Evolutionary conservation across 768 basidiomycete species (phyloP).

Genomic region (Sistotremastrum suecicum): DNA sequence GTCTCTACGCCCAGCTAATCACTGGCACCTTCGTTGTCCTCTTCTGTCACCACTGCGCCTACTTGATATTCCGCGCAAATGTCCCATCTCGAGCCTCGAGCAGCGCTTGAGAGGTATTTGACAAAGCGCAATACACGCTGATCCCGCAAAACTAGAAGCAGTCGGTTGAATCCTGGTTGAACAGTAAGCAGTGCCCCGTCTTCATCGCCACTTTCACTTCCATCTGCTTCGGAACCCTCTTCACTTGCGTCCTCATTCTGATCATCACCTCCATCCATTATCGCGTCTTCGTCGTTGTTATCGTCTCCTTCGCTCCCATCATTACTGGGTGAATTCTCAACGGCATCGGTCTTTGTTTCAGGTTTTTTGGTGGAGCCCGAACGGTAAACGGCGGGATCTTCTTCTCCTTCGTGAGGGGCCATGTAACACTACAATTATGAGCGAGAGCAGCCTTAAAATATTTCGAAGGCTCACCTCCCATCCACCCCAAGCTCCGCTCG

Average conservation of each 20-base stretch:
- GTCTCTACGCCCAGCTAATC: too few relatives aligned
- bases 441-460: slow-evolving; percentile 3
- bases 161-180: slow-evolving; percentile 79
- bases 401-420: slow-evolving; percentile 87
- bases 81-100: slow-evolving; percentile 88
- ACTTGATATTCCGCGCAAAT: slow-evolving; percentile 86
- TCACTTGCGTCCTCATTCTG: slow-evolving; percentile 1
- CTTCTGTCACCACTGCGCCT: slow-evolving; percentile 58
- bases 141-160: slow-evolving; percentile 82
- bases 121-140: slow-evolving; percentile 90
- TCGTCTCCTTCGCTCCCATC: slow-evolving; percentile 8
- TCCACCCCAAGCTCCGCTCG: slow-evolving; percentile 71
- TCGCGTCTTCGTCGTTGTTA: slow-evolving; percentile 11
- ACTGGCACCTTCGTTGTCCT: slow-evolving; percentile 24
- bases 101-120: slow-evolving; percentile 85
- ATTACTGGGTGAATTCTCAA: slow-evolving; percentile 3
- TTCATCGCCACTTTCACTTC: slow-evolving; percentile 48
- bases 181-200: slow-evolving; percentile 73
- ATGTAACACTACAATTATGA: slow-evolving; percentile 61
- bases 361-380: slow-evolving; percentile 30
- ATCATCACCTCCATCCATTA: slow-evolving; percentile 5
- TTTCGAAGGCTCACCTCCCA: slow-evolving; percentile 60
- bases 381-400: slow-evolving; percentile 91
- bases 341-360: neutral
- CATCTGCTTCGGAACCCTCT: slow-evolving; percentile 24